Evolutionary conservation across 2,329 filamentous ascomycete species (phyloP).

Genomic region (Colletotrichum magnum): DNA sequence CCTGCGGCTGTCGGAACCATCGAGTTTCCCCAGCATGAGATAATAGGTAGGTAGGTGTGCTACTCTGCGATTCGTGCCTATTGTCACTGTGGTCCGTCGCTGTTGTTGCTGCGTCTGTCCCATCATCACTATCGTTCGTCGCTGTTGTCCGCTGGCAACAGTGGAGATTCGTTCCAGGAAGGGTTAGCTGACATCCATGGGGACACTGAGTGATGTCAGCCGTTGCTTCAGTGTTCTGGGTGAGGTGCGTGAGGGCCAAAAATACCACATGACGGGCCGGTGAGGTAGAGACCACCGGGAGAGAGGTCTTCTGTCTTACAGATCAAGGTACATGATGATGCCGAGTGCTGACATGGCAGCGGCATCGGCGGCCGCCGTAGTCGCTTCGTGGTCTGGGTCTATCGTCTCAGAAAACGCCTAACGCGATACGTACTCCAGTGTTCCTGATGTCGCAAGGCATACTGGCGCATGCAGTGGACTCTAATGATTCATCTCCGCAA

Average conservation of each 20-base stretch:
- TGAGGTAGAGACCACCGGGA: not conserved
- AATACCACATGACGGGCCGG: not conserved
- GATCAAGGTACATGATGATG: slow-evolving; percentile 30
- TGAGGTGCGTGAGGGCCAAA: slow-evolving; percentile 2
- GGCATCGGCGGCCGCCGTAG: not conserved
- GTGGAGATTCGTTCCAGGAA: too few species aligned
- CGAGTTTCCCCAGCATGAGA: not conserved
- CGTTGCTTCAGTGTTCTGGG: not conserved
- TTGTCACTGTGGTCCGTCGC: too few species aligned
- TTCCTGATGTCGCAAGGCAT: not conserved
- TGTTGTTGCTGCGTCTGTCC: too few species aligned
- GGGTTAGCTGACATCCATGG: too few species aligned
- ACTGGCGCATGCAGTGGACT: not conserved
- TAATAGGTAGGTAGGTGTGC: not conserved
- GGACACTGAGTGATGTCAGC: not conserved
- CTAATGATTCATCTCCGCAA: not conserved
- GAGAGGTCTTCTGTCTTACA: slow-evolving; percentile 18
- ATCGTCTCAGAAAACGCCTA: too few species aligned
- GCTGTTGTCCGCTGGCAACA: too few species aligned
- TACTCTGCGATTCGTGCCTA: too few species aligned
- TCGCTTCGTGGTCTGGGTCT: not conserved
- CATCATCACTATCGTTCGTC: too few species aligned
- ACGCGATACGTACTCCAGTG: too few species aligned
- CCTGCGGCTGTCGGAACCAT: not conserved
- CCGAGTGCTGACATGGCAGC: slow-evolving; percentile 26